Evolutionary conservation across 768 basidiomycete species (phyloP).

Genomic region (Phylloporus arenicola): DNA sequence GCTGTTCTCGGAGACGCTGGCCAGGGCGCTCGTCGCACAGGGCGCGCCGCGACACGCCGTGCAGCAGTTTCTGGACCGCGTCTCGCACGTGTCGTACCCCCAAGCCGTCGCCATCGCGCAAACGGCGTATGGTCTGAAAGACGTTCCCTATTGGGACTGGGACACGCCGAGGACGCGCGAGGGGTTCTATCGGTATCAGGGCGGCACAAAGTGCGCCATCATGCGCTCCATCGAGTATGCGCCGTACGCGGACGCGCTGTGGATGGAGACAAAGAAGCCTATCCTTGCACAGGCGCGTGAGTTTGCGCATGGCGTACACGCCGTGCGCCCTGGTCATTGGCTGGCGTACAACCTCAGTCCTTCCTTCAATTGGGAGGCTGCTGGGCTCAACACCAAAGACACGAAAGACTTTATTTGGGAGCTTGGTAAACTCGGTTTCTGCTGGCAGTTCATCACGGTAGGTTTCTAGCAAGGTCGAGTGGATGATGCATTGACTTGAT

Average conservation of each 20-base stretch:
- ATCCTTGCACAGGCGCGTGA: constrained; percentile 88
- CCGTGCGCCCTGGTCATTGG: constrained; percentile 85
- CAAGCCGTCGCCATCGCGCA: constrained; percentile 72
- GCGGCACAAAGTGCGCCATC: constrained; percentile 91
- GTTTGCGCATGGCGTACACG: constrained; percentile 85
- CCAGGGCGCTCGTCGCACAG: constrained; percentile 59
- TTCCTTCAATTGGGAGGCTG: constrained; percentile 92
- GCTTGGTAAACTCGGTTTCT: constrained; percentile 91
- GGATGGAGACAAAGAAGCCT: constrained; percentile 98
- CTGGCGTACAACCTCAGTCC: constrained; percentile 94
- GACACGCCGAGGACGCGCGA: constrained; percentile 91
- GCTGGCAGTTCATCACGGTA: constrained; percentile 99
- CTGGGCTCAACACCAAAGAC: constrained; percentile 77
- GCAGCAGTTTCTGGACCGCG: constrained; percentile 56
- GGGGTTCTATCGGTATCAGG: constrained; percentile 96
- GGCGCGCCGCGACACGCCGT: constrained; percentile 45
- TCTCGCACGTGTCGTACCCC: constrained; percentile 63
- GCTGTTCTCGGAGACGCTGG: constrained; percentile 71
- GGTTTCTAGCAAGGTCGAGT: constrained; percentile 22
- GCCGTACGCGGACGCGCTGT: constrained; percentile 86
- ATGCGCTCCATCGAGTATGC: constrained; percentile 90
- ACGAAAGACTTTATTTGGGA: constrained; percentile 92
- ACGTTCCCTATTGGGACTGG: constrained; percentile 89
- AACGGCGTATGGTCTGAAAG: constrained; percentile 68
- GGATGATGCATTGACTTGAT: background rate